These are phyloP conservation scores for Phytophthora citricola DNA, from an alignment of 352 stramenopile genomes.

Conservation along the genomic window DNA sequence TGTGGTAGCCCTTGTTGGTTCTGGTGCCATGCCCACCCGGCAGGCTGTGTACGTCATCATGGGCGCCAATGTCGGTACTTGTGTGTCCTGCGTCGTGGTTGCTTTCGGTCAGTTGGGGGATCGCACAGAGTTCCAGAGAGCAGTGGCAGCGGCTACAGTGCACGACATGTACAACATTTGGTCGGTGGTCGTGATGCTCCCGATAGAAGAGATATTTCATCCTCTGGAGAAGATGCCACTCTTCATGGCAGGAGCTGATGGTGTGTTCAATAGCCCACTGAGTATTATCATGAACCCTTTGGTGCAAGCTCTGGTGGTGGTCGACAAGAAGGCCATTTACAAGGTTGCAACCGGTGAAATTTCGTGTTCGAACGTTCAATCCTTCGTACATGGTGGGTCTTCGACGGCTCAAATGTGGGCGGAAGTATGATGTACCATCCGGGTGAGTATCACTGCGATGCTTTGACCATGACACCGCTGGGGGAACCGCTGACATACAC, in stretches of 20 bases:
- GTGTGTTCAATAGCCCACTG: slow-evolving; percentile 43
- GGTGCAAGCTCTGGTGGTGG: slow-evolving; percentile 25
- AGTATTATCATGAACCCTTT: slow-evolving; percentile 45
- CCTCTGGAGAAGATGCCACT: slow-evolving; percentile 61
- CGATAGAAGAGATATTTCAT: slow-evolving; percentile 60
- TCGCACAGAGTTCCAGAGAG: slow-evolving; percentile 57
- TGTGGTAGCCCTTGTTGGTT: slow-evolving; percentile 62
- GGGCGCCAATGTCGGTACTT: slow-evolving; percentile 89
- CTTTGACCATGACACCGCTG: slow-evolving; percentile 59
- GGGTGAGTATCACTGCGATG: slow-evolving; percentile 34
- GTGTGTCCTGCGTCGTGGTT: slow-evolving; percentile 91
- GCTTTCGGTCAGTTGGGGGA: slow-evolving; percentile 85
- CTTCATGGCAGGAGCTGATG: slow-evolving; percentile 33
- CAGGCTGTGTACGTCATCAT: slow-evolving; percentile 90
- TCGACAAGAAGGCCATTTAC: slow-evolving; percentile 45
- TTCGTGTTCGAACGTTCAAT: slow-evolving; percentile 23
- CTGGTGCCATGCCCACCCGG: slow-evolving; percentile 66
- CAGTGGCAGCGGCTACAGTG: slow-evolving; percentile 52
- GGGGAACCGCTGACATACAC: slow-evolving; percentile 64
- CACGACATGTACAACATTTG: slow-evolving; percentile 90
- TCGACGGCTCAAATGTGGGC: slow-evolving; percentile 62
- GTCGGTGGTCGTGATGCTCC: slow-evolving; percentile 72
- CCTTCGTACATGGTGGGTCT: slow-evolving; percentile 43
- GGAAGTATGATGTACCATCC: slow-evolving; percentile 81
- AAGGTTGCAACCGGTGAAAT: slow-evolving; percentile 28